Percentiles rank a stretch among this genome's conserved stretches.
These are phyloP conservation scores for Yamadazyma triangularis DNA, from an alignment of 1,139 yeast species.

Conservation along the genomic window DNA sequence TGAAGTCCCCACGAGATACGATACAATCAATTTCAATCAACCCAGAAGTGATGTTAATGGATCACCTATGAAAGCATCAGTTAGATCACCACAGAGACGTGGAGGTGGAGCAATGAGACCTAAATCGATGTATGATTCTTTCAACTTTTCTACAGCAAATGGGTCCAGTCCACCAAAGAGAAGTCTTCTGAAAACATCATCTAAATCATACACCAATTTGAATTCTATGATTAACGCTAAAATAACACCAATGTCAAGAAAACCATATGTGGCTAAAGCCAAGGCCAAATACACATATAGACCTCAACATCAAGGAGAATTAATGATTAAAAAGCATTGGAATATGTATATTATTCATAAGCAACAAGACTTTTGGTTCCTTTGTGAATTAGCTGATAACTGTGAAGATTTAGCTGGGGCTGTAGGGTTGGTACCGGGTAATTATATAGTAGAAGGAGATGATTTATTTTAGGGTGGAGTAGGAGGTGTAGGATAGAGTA, in stretches of 20 bases:
- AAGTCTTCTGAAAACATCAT: constrained; percentile 24
- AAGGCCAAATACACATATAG: constrained; percentile 68
- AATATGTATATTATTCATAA: constrained; percentile 62
- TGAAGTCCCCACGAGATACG: constrained; percentile 38
- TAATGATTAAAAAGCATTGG: constrained; percentile 71
- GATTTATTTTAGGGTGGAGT: constrained; percentile 21
- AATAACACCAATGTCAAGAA: constrained; percentile 39
- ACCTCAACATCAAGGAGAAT: constrained; percentile 78
- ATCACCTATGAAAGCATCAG: constrained; percentile 7
- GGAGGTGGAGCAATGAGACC: too few relatives aligned
- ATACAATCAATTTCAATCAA: constrained; percentile 27
- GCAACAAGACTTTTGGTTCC: constrained; percentile 92
- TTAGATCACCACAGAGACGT: too few relatives aligned
- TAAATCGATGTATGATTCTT: constrained; percentile 35
- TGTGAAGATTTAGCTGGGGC: constrained; percentile 41
- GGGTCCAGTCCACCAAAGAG: constrained; percentile 11
- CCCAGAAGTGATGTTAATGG: constrained; percentile 9
- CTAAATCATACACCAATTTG: constrained; percentile 30
- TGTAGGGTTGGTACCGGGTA: constrained; percentile 81
- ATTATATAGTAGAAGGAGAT: constrained; percentile 46
- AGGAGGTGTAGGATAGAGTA: too few relatives aligned
- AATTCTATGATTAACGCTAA: constrained; percentile 25
- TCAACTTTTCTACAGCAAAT: constrained; percentile 1
- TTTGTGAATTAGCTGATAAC: constrained; percentile 63
- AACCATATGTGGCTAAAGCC: constrained; percentile 55